These are phyloP conservation scores for Alternaria metachromatica DNA, from an alignment of 2,329 filamentous ascomycete genomes.

Conservation along the genomic window DNA sequence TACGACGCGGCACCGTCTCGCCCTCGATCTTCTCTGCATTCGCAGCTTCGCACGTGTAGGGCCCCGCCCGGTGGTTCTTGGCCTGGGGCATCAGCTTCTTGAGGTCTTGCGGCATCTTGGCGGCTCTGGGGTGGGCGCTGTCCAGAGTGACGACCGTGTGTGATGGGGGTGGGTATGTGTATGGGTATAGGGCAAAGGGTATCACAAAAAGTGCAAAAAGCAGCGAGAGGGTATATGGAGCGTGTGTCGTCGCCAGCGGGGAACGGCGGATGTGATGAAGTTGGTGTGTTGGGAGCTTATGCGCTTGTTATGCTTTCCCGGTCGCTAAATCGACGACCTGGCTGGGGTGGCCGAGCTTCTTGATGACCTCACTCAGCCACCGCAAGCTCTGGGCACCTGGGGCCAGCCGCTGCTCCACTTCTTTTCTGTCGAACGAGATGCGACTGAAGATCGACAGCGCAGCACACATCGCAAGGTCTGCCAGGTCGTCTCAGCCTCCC, in stretches of 20 bases:
- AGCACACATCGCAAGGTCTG: not conserved
- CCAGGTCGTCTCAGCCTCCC: not conserved
- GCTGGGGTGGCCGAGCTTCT: conserved; percentile 17
- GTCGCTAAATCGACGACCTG: conserved; percentile 16
- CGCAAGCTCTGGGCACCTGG: conserved; percentile 4
- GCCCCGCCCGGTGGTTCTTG: conserved; percentile 65
- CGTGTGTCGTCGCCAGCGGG: conserved; percentile 31
- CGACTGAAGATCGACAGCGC: conserved; percentile 11
- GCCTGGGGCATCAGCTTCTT: conserved; percentile 58
- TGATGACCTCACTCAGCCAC: conserved; percentile 28
- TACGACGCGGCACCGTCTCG: conserved; percentile 83
- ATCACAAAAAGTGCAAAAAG: conserved; percentile 25
- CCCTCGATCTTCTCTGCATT: conserved; percentile 73
- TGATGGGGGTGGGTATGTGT: conserved; percentile 15
- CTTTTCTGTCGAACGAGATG: conserved; percentile 1
- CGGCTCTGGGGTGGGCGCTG: conserved; percentile 14
- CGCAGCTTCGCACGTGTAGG: conserved; percentile 76
- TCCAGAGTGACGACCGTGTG: conserved; percentile 10
- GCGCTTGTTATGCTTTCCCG: conserved; percentile 12
- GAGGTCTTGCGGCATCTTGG: conserved; percentile 50
- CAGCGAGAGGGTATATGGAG: conserved; percentile 16
- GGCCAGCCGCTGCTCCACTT: conserved; percentile 10
- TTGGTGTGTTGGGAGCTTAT: conserved; percentile 14
- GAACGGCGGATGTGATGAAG: conserved; percentile 20
- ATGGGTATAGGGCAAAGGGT: conserved; percentile 19